phyloP scores from a whole-genome alignment of 495 filamentous ascomycete species.

The Copromyces sp. region DNA sequence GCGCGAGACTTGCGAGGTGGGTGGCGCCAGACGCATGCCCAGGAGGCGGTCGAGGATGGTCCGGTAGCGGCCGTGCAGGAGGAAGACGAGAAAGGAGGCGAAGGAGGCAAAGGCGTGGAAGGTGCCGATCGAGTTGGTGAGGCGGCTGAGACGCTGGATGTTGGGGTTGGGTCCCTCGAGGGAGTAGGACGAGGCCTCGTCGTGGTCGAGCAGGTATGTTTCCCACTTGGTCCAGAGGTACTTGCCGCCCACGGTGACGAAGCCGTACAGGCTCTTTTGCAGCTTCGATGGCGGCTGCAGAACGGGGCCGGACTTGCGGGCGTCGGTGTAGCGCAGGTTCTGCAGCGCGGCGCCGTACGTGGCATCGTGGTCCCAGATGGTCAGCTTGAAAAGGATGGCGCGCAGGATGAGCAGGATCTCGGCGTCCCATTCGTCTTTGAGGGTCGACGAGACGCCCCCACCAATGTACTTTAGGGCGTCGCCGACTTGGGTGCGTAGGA shows the following conservation, averaged over 20 bases:
- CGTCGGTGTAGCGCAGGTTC: constrained; percentile 82
- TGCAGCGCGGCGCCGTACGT: constrained; percentile 91
- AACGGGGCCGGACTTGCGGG: constrained; percentile 52
- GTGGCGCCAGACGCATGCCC: constrained; percentile 74
- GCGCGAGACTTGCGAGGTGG: constrained; percentile 68
- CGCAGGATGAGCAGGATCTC: constrained; percentile 75
- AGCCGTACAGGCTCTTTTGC: constrained; percentile 78
- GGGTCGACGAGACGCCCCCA: constrained; percentile 29
- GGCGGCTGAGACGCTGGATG: constrained; percentile 49
- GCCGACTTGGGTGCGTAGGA: constrained; percentile 78
- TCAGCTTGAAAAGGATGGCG: constrained; percentile 80
- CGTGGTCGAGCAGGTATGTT: constrained; percentile 65
- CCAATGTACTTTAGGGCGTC: constrained; percentile 84
- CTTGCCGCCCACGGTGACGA: constrained; percentile 75
- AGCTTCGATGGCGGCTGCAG: constrained; percentile 51
- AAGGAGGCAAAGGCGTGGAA: constrained; percentile 72
- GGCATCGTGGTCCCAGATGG: constrained; percentile 91
- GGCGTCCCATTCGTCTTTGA: constrained; percentile 69
- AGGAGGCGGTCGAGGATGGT: constrained; percentile 83
- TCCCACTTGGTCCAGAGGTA: constrained; percentile 91
- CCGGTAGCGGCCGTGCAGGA: constrained; percentile 81
- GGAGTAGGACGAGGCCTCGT: constrained; percentile 37
- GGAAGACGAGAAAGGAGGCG: constrained; percentile 76
- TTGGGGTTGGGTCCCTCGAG: constrained; percentile 46
- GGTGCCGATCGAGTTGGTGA: constrained; percentile 60